Percentiles rank a stretch among this genome's conserved stretches.
Conservation (phyloP, 2,329 filamentous ascomycete species). For the Scleromitrula shiraiana region DNA sequence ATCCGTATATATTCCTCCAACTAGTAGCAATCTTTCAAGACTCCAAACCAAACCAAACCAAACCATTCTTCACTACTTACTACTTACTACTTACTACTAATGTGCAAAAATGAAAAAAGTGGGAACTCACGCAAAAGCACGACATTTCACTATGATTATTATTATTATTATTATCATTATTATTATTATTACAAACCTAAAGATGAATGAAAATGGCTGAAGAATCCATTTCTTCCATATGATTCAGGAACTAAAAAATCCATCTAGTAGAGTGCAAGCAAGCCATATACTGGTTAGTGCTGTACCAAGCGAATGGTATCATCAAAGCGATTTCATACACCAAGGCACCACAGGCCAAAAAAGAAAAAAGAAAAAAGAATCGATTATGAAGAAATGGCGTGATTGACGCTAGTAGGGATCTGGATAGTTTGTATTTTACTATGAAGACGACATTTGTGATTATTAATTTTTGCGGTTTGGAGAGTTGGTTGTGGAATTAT, state of each 20-base stretch:
- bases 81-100: no score
- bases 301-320: no score
- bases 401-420: slow-evolving; percentile 10
- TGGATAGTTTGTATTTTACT: neutral
- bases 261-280: neutral
- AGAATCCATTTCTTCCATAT: neutral
- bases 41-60: no score
- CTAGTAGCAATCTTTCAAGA: no score
- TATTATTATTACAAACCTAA: neutral
- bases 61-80: no score
- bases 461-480: neutral
- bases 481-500: no score
- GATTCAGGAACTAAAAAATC: neutral
- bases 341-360: neutral
- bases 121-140: slow-evolving; percentile 5
- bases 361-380: neutral
- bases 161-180: neutral
- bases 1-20: slow-evolving; percentile 5
- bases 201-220: no score
- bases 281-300: neutral
- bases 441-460: no score
- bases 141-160: slow-evolving; percentile 8
- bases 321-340: no score
- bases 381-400: slow-evolving; percentile 6
- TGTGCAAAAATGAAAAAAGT: neutral